phyloP scores from a whole-genome alignment of 257 asterid species.

The Solanum ossicruentum region DNA sequence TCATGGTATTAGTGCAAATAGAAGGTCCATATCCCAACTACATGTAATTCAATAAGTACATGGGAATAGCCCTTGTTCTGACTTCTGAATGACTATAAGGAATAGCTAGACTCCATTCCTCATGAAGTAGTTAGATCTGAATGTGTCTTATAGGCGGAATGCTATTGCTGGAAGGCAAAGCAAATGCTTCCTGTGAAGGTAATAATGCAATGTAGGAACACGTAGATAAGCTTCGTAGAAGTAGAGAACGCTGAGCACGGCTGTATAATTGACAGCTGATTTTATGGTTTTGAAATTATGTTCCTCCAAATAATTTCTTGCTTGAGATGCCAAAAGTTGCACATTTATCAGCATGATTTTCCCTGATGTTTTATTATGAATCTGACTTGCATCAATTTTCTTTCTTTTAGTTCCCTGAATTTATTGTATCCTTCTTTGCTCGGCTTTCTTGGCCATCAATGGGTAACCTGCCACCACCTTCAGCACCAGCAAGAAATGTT shows the following conservation, averaged over 20 bases:
- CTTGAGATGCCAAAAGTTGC: background rate
- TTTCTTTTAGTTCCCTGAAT: constrained; percentile 69
- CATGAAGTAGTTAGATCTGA: background rate
- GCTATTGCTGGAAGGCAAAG: background rate
- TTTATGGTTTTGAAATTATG: background rate
- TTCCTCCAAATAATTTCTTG: background rate
- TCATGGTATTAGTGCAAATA: background rate
- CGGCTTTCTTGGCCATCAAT: constrained; percentile 60
- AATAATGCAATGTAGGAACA: background rate
- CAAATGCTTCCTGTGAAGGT: background rate
- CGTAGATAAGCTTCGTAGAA: background rate
- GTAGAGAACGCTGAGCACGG: background rate
- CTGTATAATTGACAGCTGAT: background rate
- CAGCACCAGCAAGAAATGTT: constrained; percentile 51
- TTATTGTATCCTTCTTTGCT: constrained; percentile 63
- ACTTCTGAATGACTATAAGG: background rate
- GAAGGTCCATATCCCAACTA: too few species aligned
- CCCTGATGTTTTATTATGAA: background rate
- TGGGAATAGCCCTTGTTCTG: background rate
- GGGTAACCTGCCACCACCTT: constrained; percentile 39
- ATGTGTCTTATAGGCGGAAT: background rate
- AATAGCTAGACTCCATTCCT: background rate
- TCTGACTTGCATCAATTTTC: background rate
- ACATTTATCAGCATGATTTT: background rate
- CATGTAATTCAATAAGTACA: too few species aligned